These are phyloP conservation scores for Gracilaria domingensis DNA, from an alignment of 23 red algal genomes.

Conservation along the genomic window DNA sequence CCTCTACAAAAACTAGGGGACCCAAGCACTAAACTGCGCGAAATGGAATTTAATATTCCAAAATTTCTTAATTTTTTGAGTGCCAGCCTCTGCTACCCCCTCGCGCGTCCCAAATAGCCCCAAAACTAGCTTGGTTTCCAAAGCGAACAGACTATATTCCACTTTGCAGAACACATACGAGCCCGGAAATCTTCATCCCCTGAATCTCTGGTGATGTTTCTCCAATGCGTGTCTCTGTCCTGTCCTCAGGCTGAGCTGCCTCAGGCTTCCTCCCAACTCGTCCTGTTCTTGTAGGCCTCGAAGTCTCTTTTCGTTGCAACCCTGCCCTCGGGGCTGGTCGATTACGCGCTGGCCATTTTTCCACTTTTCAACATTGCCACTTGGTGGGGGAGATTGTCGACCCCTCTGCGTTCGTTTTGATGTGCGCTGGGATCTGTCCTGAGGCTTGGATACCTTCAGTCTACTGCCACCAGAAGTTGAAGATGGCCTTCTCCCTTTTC, in stretches of 20 bases:
- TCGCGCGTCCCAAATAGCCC: too few relatives aligned
- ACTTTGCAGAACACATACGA: too few relatives aligned
- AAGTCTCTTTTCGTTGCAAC: conserved; percentile 4
- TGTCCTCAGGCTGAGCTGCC: background rate
- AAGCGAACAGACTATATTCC: too few relatives aligned
- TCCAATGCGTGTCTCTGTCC: background rate
- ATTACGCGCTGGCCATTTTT: background rate
- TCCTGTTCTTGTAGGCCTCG: background rate
- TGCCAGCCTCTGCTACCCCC: too few relatives aligned
- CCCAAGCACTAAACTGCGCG: too few relatives aligned
- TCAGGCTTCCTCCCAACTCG: background rate
- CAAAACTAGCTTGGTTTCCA: too few relatives aligned
- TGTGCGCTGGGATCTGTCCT: background rate
- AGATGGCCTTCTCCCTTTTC: background rate
- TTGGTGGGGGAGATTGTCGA: conserved; percentile 3
- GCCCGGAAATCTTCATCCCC: background rate
- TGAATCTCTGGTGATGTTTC: background rate
- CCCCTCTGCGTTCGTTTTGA: conserved; percentile 3
- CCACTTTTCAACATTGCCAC: background rate
- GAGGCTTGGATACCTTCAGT: background rate
- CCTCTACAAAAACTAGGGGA: too few relatives aligned
- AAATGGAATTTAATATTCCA: too few relatives aligned
- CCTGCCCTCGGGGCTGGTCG: background rate
- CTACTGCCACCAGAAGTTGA: background rate
- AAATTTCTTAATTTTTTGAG: too few relatives aligned